Evolutionary conservation across 495 filamentous ascomycete genomes (phyloP), one percentile per base, ranked within the genome.

Genomic region (Sabuloglossum arenarium): DNA sequence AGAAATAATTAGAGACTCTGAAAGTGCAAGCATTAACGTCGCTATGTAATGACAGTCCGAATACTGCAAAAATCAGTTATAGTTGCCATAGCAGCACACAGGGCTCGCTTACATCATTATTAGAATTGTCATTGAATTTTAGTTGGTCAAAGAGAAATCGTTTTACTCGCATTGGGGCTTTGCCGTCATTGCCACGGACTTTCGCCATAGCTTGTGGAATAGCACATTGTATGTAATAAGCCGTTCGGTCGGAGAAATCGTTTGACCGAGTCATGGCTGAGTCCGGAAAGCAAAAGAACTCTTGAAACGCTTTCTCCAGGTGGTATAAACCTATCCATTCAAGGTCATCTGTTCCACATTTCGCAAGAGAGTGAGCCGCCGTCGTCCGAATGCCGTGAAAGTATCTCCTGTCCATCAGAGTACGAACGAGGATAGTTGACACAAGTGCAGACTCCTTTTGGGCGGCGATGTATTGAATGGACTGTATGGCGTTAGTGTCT

Each of bases 11-110:
- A 95, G 71, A 14, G 82, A 84, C 47, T 89, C 78, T 1, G 86
- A 80, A 3, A 99, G 70, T 2, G 86, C 82, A 27, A 72, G 74
- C 72, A 97, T 86, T 14, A 99, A 74, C 32, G 71, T 81, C 4
- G 87, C 79, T 56, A 97, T 78, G 61, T 95, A 97, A 62, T 82
- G 82, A 57, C 84, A 79, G 61, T 99, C 93, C 14, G 87, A 93
- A 61, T 76, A 90, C 62, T 81, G 66, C 6, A 32, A 46, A 47
- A 0, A 27, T 63, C 24, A 61, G 37, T 23, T 9, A 39, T 29
- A 23, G 12, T 8, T 37, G 4, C 30, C 5, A 9, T 31, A 12
- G 29, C n/a, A 37, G 19, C 8, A 23, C 11, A 1, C 3, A 30
- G 19, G 9, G 25, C 39, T 30, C 56, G 42, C 73, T 66, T 66